Conservation (phyloP, 805 yeast genomes). For the Ogataea nakhonphanomensis region DNA sequence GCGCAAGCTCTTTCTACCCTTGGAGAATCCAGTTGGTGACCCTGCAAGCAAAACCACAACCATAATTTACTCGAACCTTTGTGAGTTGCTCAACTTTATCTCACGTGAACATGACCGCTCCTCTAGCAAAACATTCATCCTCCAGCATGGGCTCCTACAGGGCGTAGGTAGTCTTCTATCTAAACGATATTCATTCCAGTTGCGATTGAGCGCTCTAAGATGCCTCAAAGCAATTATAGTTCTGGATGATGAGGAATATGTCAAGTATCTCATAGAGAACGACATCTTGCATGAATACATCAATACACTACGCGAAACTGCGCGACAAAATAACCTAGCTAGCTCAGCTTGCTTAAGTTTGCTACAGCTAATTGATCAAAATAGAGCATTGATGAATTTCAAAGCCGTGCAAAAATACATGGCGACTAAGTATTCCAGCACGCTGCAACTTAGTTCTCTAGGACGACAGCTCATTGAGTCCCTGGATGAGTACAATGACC, state of each 20-base stretch:
- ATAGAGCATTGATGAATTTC: slow-evolving; percentile 19
- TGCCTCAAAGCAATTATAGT: slow-evolving; percentile 61
- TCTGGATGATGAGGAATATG: slow-evolving; percentile 60
- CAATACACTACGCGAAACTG: slow-evolving; percentile 44
- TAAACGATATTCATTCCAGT: slow-evolving; percentile 42
- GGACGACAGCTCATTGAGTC: slow-evolving; percentile 20
- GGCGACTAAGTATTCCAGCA: slow-evolving; percentile 14
- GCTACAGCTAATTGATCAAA: slow-evolving; percentile 22
- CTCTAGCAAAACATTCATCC: slow-evolving; percentile 58
- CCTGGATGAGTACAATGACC: slow-evolving; percentile 3
- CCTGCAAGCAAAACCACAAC: slow-evolving; percentile 9
- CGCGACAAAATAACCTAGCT: slow-evolving; percentile 55
- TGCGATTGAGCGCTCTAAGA: slow-evolving; percentile 65
- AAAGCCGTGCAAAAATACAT: slow-evolving; percentile 22
- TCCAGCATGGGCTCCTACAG: slow-evolving; percentile 53
- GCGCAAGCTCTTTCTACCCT: slow-evolving; percentile 26
- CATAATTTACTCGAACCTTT: slow-evolving; percentile 38
- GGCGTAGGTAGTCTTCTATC: slow-evolving; percentile 52
- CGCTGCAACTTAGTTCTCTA: slow-evolving; percentile 17
- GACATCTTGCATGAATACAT: slow-evolving; percentile 51
- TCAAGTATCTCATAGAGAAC: slow-evolving; percentile 52
- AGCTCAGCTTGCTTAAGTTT: slow-evolving; percentile 76
- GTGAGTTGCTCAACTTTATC: slow-evolving; percentile 70
- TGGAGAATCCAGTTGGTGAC: slow-evolving; percentile 5
- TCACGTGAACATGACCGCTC: slow-evolving; percentile 57